Evolutionary conservation across 495 filamentous ascomycete genomes (phyloP), one percentile per base, ranked within the genome.

Genomic region (Halenospora varia): DNA sequence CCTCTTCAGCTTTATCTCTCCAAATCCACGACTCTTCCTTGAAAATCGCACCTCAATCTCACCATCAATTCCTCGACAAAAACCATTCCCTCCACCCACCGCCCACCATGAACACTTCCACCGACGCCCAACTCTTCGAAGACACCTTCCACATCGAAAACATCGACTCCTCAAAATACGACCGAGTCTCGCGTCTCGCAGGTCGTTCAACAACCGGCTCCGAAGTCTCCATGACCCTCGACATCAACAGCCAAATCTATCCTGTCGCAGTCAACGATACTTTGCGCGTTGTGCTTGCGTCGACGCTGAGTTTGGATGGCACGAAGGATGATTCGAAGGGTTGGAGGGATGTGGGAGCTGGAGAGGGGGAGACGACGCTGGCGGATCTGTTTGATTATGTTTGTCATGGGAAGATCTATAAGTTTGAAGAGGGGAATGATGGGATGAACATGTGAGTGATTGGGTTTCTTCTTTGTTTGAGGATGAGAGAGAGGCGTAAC

Each of bases 371-470:
- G 68, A 73, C 82, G 50, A 89, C 83, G 10, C 75, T 99, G 40
- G 92, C 94, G 19, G 92, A 97, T 70, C 84, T 88, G 71, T 99
- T 85, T 59, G 95, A 99, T 65, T 99, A 99, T 70, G 94, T 97
- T 46, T 96, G 92, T 72, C 85, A 96, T 72, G 94, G 94, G 58
- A 97, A 97, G 83, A 87, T 96, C 29, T 99, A 99, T 76, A 86
- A 91, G 63, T 97, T 97, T 70, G 91, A 95, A 73, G 94, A 97
- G 70, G 88, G 82, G 44, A 76, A 81, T 10, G 85, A 88, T 62
- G 84, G 84, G 25, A 84, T 88, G 67, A 89, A 80, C 54, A 94
- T 97, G 94, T 96, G 75, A 75, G 91, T 57, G 45, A 13, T 4
- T 4, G 29, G 6, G 13, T 4, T 35, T 35, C 13, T 35, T 35